These are phyloP conservation scores for Clavispora phyllophila DNA, from an alignment of 805 yeast genomes.

Conservation along the genomic window DNA sequence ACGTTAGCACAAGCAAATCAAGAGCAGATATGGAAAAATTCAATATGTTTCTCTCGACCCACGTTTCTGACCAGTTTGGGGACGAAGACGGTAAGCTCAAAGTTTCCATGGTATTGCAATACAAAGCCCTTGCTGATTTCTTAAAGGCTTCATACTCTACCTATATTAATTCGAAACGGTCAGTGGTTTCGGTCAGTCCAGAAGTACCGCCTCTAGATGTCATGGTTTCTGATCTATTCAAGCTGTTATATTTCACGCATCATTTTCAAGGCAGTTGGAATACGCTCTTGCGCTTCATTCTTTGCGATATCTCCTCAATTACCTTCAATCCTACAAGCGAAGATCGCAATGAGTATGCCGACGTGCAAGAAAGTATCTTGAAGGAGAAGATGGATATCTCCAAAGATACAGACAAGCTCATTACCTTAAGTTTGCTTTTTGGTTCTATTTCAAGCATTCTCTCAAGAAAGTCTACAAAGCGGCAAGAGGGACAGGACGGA, in stretches of 20 bases:
- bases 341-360: conserved; percentile 11
- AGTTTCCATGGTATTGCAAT: conserved; percentile 18
- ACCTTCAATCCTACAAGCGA: conserved; percentile 12
- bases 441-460: conserved; percentile 35
- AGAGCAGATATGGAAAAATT: conserved; percentile 33
- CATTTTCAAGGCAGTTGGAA: conserved; percentile 33
- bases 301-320: conserved; percentile 41
- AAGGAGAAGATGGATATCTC: conserved; percentile 24
- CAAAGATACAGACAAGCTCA: conserved; percentile 15
- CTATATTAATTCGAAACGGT: conserved; percentile 4
- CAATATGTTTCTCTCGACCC: conserved; percentile 24
- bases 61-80: conserved; percentile 21
- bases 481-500: conserved; percentile 12
- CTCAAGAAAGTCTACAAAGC: conserved; percentile 17
- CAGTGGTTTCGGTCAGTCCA: neutral
- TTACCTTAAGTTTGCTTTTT: conserved; percentile 33
- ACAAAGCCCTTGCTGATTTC: conserved; percentile 15
- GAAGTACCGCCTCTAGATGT: conserved; percentile 1
- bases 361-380: conserved; percentile 24
- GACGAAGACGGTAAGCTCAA: conserved; percentile 16
- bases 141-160: conserved; percentile 9
- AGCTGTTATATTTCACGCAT: conserved; percentile 28
- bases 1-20: conserved; percentile 37
- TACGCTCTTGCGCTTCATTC: conserved; percentile 34
- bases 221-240: conserved; percentile 20